Percentiles rank a stretch among this genome's conserved stretches.
Conservation (phyloP, 352 stramenopile species). For the Blastocystis sp. region DNA sequence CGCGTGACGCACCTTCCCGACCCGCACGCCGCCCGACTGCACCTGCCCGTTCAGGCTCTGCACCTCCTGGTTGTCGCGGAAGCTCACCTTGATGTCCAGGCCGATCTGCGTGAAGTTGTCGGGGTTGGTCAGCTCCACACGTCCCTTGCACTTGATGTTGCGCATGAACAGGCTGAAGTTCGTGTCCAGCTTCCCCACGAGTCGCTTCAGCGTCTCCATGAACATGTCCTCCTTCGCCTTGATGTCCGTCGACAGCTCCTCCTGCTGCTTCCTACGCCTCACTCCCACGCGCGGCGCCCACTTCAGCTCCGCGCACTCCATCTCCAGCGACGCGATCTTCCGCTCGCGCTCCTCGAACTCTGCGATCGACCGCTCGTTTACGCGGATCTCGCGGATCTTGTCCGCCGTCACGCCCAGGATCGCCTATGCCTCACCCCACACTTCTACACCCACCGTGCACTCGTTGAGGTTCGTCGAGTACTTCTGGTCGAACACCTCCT, state of each 20-base stretch:
- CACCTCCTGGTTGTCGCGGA: constrained; percentile 76
- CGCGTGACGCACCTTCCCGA: neutral
- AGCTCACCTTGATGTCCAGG: constrained; percentile 80
- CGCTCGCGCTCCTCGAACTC: constrained; percentile 61
- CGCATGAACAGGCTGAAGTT: constrained; percentile 49
- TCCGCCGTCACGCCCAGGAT: constrained; percentile 24
- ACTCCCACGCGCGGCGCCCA: constrained; percentile 13
- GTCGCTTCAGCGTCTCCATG: constrained; percentile 73
- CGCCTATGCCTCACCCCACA: constrained; percentile 4
- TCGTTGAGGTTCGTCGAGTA: constrained; percentile 5
- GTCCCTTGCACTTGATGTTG: constrained; percentile 72
- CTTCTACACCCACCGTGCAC: neutral
- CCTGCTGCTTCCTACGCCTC: constrained; percentile 5
- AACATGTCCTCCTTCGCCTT: constrained; percentile 74
- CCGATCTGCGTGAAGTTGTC: constrained; percentile 78
- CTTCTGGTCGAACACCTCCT: constrained; percentile 34
- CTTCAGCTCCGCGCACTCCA: constrained; percentile 72
- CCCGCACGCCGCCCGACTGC: constrained; percentile 77
- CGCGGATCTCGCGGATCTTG: constrained; percentile 45
- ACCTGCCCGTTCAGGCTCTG: constrained; percentile 77
- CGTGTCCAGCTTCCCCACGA: constrained; percentile 59
- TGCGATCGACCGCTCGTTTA: constrained; percentile 28
- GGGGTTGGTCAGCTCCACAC: constrained; percentile 74
- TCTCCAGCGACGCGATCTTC: constrained; percentile 75
- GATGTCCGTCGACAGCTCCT: neutral